phyloP scores from a whole-genome alignment of 345 rosid genomes.

The Gossypium bickii region DNA sequence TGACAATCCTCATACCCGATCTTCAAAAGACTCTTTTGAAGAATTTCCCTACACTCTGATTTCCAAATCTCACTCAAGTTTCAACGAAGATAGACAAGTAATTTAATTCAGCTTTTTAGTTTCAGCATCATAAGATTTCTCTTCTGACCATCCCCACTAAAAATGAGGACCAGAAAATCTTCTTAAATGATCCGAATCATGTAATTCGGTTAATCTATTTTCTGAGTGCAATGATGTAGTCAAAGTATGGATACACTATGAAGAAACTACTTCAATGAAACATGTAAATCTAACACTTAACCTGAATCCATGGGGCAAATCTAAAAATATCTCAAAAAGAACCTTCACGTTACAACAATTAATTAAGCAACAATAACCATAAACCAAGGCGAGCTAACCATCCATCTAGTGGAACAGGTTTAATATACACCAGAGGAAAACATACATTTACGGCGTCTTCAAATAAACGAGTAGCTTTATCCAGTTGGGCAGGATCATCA shows the following conservation, averaged over 20 bases:
- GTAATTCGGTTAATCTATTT: not conserved
- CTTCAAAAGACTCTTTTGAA: not conserved
- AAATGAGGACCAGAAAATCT: not conserved
- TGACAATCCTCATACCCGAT: not conserved
- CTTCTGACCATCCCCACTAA: not conserved
- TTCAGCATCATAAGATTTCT: not conserved
- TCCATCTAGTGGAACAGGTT: conserved; percentile 16
- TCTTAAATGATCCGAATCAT: not conserved
- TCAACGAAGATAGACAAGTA: not conserved
- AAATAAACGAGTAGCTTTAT: conserved; percentile 64
- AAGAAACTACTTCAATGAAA: not conserved
- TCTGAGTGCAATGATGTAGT: not conserved
- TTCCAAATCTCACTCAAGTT: not conserved
- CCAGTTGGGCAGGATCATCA: conserved; percentile 63
- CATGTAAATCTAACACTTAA: conserved; percentile 7
- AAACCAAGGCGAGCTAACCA: not conserved
- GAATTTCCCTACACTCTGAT: not conserved
- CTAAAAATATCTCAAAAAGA: conserved; percentile 3
- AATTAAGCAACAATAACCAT: not conserved
- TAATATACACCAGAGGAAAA: conserved; percentile 9
- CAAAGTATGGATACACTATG: not conserved
- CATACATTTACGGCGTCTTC: conserved; percentile 67
- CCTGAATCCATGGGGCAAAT: conserved; percentile 4
- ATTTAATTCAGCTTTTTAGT: conserved; percentile 1
- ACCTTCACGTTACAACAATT: conserved; percentile 1